Evolutionary conservation across 805 yeast genomes (phyloP), one percentile per base, ranked within the genome.

Genomic region (Saturnispora silvae): DNA sequence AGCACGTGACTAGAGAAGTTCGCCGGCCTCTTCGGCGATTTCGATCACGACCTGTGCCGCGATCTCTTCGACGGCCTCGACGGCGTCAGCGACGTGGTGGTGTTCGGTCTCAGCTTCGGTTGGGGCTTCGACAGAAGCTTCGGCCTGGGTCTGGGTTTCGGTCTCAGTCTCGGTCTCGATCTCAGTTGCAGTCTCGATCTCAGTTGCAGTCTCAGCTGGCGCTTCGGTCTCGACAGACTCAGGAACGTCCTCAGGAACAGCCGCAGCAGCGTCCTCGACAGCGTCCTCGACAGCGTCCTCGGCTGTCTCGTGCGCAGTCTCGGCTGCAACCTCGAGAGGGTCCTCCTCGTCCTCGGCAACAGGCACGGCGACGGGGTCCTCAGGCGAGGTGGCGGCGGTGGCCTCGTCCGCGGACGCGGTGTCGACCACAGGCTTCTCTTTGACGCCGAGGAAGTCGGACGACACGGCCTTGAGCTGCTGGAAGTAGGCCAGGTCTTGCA

Each of bases 11-110:
- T n/a, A n/a, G n/a, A n/a, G n/a, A n/a, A n/a, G n/a, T n/a, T 35
- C 26, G 11, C 41, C 47, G n/a, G 39, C 29, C 25, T 39, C 45
- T 15, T 29, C 26, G 6, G 40, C 40, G n/a, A 32, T 14, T 28
- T 37, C 40, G 19, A 37, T 37, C 13, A 33, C 35, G 18, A 32
- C 40, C 6, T 23, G 30, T 17, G 33, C 40, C 4, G 32, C 8
- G 10, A 23, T 32, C 15, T 37, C 35, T 25, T 37, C 40, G 14
- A 37, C 20, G 15, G 14, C 8, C 29, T 34, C 40, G 16, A 20
- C 43, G 11, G 43, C 44, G 4, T 32, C 35, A 34, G 36, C 40
- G 10, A 41, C 36, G 13, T 28, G 10, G 11, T 23, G 10, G 8
- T 23, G 25, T 8, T 33, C 31, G 24, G 31, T 38, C 8, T 40